Conservation (phyloP, 495 filamentous ascomycete genomes). For the Daldinia childiae region DNA sequence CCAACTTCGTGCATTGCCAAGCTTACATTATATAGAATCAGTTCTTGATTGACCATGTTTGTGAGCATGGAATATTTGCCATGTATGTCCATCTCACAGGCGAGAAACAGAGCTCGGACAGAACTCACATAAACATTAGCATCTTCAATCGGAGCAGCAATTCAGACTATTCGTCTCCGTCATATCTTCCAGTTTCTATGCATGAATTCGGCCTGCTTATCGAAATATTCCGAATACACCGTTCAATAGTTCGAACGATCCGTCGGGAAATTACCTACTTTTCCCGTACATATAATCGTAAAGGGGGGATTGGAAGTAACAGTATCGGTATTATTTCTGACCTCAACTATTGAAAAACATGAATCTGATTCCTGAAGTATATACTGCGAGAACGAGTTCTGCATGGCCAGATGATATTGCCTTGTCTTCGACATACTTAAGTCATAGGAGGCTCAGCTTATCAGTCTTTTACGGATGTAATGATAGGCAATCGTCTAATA, state of each 20-base stretch:
- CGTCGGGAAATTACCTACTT: conserved; percentile 12
- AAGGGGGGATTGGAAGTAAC: background rate
- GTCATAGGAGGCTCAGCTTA: conserved; percentile 12
- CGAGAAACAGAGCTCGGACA: background rate
- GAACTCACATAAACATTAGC: conserved; percentile 1
- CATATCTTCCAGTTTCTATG: conserved; percentile 17
- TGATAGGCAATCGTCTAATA: conserved; percentile 4
- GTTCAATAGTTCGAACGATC: conserved; percentile 20
- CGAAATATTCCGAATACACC: conserved; percentile 21
- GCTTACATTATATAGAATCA: conserved; percentile 11
- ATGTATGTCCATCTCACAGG: conserved; percentile 8
- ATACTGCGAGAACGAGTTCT: conserved; percentile 21
- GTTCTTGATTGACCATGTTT: background rate
- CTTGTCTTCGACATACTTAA: conserved; percentile 25
- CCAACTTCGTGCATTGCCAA: background rate
- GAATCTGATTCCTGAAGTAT: conserved; percentile 11
- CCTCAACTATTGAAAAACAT: background rate
- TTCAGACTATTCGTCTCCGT: background rate
- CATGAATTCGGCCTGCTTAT: conserved; percentile 1
- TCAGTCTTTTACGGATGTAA: conserved; percentile 32
- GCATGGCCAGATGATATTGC: conserved; percentile 19
- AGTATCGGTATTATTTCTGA: background rate
- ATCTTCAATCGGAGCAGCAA: conserved; percentile 13
- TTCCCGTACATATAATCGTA: background rate
- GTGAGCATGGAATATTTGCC: conserved; percentile 6